Base-by-base conservation (phyloP, 495 filamentous ascomycete species). In the Aspergillus homomorphus region DNA sequence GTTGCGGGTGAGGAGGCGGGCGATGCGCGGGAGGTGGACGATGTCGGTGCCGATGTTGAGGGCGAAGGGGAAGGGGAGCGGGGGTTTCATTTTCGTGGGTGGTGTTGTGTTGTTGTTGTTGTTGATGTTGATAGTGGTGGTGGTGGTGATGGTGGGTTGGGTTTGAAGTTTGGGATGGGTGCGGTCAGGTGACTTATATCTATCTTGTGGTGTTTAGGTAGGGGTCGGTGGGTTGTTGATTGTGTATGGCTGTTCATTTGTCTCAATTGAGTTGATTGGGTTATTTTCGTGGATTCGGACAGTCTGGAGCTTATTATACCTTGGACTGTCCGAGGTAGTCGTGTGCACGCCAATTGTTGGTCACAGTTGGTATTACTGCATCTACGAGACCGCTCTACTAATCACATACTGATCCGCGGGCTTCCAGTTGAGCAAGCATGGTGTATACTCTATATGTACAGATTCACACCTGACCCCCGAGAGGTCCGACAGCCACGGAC, bases 31-130 rank as follows among this genome's bases (percentile, higher is more conserved):
- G 61, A 81, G 69, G 64, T 83, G 78, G 58, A 82, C 79, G 57
- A 83, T 76, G 69, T 82, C 80, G 52, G 81, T 75, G 54, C 80
- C 80, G 53, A 82, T 76, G 51, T 77, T 73, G 23, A 81, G 62
- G 45, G 74, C 49, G 51, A 72, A 61, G 24, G 75, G 77, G 60
- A 78, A 78, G 8, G 73, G 72, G 12, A 38, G 4, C 12, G 68
- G 51, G 1, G 66, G 66, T 62, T 73, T 73, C 59, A 54, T 66
- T 20, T 28, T 51, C 7, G 9, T 51, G 46, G 38, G n/a, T 54
- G 53, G 21, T 21, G 18, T 45, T 19, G 44, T 15, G 3, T 5
- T 16, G 3, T 45, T 1, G 14, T 10, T 45, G 44, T n/a, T n/a
- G n/a, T n/a, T n/a, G n/a, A n/a, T n/a, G n/a, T n/a, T n/a, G n/a